Conservation (phyloP, 306 rosid species). For the Fragaria nilgerrensis region DNA sequence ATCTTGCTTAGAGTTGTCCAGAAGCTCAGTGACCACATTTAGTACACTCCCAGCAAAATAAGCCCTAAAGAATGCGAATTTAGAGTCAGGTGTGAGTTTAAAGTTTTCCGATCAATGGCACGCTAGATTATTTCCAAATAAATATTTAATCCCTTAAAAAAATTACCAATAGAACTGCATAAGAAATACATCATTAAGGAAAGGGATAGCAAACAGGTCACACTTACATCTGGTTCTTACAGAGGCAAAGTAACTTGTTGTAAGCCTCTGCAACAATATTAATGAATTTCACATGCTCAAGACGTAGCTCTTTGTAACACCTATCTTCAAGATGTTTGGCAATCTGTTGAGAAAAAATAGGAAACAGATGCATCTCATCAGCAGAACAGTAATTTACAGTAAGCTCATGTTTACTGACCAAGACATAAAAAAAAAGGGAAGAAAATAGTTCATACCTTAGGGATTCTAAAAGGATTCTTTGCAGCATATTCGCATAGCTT, state of each 20-base stretch:
- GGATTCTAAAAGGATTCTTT: constrained; percentile 84
- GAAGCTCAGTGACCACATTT: constrained; percentile 68
- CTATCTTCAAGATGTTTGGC: constrained; percentile 95
- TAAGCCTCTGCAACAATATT: constrained; percentile 61
- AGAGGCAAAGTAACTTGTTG: constrained; percentile 74
- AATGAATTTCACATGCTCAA: constrained; percentile 62
- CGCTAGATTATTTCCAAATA: background rate
- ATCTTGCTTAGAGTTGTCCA: constrained; percentile 75
- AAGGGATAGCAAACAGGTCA: constrained; percentile 12
- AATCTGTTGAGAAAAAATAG: constrained; percentile 47
- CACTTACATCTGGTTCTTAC: constrained; percentile 97
- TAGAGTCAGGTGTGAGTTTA: background rate
- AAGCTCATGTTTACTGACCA: constrained; percentile 2
- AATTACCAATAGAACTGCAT: background rate
- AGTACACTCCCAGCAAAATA: constrained; percentile 80
- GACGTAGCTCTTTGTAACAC: constrained; percentile 80
- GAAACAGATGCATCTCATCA: constrained; percentile 26
- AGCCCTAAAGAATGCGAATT: constrained; percentile 54
- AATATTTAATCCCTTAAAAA: background rate
- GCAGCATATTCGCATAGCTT: constrained; percentile 96
- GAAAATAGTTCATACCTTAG: constrained; percentile 56
- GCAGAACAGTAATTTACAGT: constrained; percentile 7
- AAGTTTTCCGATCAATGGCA: background rate
- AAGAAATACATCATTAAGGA: background rate
- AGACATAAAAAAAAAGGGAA: background rate